Percentiles rank a stretch among this genome's conserved stretches.
phyloP scores from a whole-genome alignment of 352 stramenopile genomes.

The Phytopythium cucurbitacearum region DNA sequence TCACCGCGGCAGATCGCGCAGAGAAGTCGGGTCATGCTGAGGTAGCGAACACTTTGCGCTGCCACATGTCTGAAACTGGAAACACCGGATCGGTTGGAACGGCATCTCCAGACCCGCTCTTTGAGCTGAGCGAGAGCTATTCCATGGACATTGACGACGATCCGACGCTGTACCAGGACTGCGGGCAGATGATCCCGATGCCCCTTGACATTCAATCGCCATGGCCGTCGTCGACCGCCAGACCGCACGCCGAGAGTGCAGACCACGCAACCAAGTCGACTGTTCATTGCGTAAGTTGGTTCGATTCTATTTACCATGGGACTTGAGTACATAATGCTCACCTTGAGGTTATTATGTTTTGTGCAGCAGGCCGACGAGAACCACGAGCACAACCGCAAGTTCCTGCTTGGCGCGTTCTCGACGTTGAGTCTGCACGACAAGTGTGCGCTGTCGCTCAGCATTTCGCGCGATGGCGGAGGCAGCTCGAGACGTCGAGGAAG shows the following conservation, averaged over 20 bases:
- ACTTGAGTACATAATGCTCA: neutral
- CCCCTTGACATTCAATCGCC: no score
- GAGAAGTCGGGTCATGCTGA: constrained; percentile 64
- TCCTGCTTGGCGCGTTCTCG: constrained; percentile 79
- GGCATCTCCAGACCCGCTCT: no score
- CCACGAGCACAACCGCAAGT: constrained; percentile 79
- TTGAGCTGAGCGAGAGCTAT: constrained; percentile 13
- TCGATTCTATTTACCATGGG: constrained; percentile 3
- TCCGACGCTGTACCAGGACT: constrained; percentile 20
- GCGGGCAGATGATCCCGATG: neutral
- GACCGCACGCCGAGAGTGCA: neutral
- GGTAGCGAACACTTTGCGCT: constrained; percentile 40
- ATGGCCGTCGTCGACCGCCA: no score
- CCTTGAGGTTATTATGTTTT: neutral
- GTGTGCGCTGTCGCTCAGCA: constrained; percentile 76
- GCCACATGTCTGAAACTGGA: constrained; percentile 26
- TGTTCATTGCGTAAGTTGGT: constrained; percentile 38
- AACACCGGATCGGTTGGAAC: no score
- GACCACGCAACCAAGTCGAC: constrained; percentile 22
- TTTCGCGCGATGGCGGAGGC: constrained; percentile 48
- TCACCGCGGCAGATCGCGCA: constrained; percentile 69
- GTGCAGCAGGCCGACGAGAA: constrained; percentile 52
- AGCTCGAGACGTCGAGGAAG: constrained; percentile 41
- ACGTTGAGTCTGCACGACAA: constrained; percentile 89
- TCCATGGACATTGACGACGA: constrained; percentile 50